Evolutionary conservation across 331 rosid species (phyloP).

Genomic region (Acacia concinna): DNA sequence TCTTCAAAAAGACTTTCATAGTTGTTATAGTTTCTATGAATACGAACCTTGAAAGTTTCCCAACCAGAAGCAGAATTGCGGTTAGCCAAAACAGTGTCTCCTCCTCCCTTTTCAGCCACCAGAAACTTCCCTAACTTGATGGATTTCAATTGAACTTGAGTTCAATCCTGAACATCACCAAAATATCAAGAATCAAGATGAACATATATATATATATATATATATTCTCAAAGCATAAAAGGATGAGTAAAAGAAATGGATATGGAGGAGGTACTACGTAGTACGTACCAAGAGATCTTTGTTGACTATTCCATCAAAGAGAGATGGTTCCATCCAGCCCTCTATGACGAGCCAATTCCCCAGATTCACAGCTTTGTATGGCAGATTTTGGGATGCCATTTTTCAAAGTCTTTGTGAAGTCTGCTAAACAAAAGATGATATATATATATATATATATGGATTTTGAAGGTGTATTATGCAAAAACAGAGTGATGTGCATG

Average conservation of each 20-base stretch:
- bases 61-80: slow-evolving; percentile 47
- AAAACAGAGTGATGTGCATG: no score
- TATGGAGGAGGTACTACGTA: no score
- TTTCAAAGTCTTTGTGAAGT: no score
- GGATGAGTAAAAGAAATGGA: not conserved
- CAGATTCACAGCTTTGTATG: slow-evolving; percentile 59
- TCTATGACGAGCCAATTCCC: slow-evolving; percentile 65
- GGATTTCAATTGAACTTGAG: slow-evolving; percentile 58
- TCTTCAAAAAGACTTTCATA: not conserved
- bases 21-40: no score
- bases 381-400: slow-evolving; percentile 38
- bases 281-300: slow-evolving; percentile 62
- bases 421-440: no score
- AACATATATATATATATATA: not conserved
- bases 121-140: slow-evolving; percentile 53
- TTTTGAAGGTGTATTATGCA: no score
- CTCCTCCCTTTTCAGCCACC: slow-evolving; percentile 59
- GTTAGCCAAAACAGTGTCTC: slow-evolving; percentile 50
- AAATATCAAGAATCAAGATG: not conserved
- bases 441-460: no score
- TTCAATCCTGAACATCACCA: slow-evolving; percentile 56
- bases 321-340: slow-evolving; percentile 70
- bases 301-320: slow-evolving; percentile 53
- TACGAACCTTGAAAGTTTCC: slow-evolving; percentile 67
- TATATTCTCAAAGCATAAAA: not conserved